Evolutionary conservation across 2,329 filamentous ascomycete genomes (phyloP), one percentile per base, ranked within the genome.

Genomic region (Ceratocystis papillata): DNA sequence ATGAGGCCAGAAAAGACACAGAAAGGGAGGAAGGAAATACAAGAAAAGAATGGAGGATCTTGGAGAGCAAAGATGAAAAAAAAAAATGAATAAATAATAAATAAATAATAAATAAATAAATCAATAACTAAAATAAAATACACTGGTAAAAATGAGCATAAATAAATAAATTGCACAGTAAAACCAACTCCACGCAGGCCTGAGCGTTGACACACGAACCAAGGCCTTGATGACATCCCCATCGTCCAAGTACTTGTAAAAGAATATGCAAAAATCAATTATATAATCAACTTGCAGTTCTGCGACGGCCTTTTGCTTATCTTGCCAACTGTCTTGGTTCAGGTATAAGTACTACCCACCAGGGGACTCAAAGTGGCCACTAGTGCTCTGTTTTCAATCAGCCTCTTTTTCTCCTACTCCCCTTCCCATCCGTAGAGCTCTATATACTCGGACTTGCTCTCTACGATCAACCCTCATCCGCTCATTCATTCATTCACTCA

Each of bases 201-300:
- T 59, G 33, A 30, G 53, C 53, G 15, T 59, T 59, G 53, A 59
- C 53, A 59, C 53, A 59, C 53, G 33, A 59, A 59, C 53, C 53
- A 59, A 41, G 12, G 53, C 53, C 53, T 59, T 59, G 8, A 33
- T 59, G 53, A 59, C 53, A 59, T 59, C 5, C 53, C 30, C 6
- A 59, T 59, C 53, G 17, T 33, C 5, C 53, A 33, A 8, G 53
- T 30, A n/a, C 7, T 5, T 4, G 25, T 8, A 30, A 2, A 59
- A 33, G 3, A 30, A 59, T n/a, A 59, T 7, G 33, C 20, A 59
- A 37, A 33, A 33, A 59, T 12, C 7, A 30, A 30, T 33, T 30
- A 59, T 59, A 59, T n/a, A 28, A 28, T 53, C 48, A 3, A 2
- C 17, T 22, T 22, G n/a, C 8, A 30, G 3, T 2, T 30, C 28